Base-by-base conservation (phyloP, 1,284 basidiomycete genomes). In the Heliocybe sulcata region DNA sequence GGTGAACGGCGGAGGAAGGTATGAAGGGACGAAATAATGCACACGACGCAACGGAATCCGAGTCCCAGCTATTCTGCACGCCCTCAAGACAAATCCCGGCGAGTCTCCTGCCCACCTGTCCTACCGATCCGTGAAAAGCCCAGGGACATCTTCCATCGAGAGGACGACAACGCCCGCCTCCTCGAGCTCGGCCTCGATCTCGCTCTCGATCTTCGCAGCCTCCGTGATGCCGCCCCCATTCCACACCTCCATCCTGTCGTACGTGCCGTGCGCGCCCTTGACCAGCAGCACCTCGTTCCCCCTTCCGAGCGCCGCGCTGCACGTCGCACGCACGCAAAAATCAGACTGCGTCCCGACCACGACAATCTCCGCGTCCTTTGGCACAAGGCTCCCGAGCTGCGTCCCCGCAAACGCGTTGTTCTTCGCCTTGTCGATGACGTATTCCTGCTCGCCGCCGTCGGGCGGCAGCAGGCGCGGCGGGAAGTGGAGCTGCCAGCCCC, bases 371-470 rank as follows among this genome's bases (percentile, higher is more conserved):
- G 81, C 81, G 33, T 79, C 74, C 3, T 61, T 55, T 0, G 76
- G 70, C 47, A 87, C 69, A 45, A 81, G 64, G 6, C 75, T 71
- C 4, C 65, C 74, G 11, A 87, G 71, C 10, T 55, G 58, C 31
- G 83, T 85, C 27, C 79, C 81, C 0, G 76, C 70, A 59, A 87
- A 87, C 22, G 84, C 83, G 63, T 85, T 87, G 70, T 82, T 85
- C 69, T 85, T 85, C 57, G 69, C 69, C 70, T 86, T 87, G 70
- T 87, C 83, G 54, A 87, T 60, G 54, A 49, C 47, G 38, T n/a
- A 42, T 16, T 85, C 69, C 16, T 42, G 16, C 38, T 42, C 38
- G 38, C 16, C 16, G 38, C 29, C 29, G 29, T 31, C 29, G 53
- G 67, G 65, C 66, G 86, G 83, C 59, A 69, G 63, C 0, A 74